Evolutionary conservation across 495 filamentous ascomycete genomes (phyloP).

Genomic region (Paragyromitra xinjiangensis): DNA sequence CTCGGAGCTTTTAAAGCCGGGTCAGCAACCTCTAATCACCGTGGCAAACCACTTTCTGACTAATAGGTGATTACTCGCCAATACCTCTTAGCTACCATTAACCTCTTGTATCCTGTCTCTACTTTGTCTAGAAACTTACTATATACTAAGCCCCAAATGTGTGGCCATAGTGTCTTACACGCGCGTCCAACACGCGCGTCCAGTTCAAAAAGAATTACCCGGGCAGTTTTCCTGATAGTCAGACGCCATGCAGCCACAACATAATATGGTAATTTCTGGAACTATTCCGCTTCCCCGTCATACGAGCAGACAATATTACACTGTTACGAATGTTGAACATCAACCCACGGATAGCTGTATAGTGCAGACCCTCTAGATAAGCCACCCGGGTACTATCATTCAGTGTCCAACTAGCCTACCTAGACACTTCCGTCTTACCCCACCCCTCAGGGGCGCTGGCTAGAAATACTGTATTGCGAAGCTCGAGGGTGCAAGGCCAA

Average conservation of each 20-base stretch:
- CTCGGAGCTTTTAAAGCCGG: background rate
- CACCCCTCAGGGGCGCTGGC: background rate
- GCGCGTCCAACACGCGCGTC: no score
- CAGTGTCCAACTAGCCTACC: background rate
- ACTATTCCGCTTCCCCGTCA: background rate
- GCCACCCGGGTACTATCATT: background rate
- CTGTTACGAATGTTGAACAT: background rate
- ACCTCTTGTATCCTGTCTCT: no score
- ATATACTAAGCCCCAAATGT: background rate
- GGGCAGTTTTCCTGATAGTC: background rate
- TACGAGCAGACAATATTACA: background rate
- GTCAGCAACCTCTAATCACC: background rate
- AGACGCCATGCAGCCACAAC: background rate
- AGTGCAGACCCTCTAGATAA: background rate
- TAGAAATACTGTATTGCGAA: background rate
- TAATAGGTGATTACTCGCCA: no score
- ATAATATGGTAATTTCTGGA: background rate
- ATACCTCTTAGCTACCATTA: no score
- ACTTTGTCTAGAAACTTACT: no score
- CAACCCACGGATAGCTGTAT: background rate
- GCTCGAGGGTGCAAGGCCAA: background rate
- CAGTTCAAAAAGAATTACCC: background rate
- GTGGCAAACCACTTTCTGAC: no score
- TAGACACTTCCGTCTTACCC: background rate
- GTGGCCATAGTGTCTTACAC: background rate